These are phyloP conservation scores for Aspergillus unguis DNA, from an alignment of 2,329 filamentous ascomycete genomes.

Conservation along the genomic window DNA sequence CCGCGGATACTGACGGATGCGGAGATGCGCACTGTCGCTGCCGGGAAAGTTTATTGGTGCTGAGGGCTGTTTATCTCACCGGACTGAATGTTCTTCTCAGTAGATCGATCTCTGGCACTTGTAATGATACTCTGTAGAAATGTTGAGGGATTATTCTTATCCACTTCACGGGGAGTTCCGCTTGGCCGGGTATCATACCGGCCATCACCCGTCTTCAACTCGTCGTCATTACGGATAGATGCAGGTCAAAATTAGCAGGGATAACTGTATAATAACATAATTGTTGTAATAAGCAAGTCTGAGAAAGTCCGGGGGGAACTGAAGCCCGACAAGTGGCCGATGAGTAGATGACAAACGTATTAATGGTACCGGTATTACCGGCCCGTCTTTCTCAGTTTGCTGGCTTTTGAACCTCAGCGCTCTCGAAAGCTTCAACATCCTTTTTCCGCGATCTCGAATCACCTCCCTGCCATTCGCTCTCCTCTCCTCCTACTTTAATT, in stretches of 20 bases:
- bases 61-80: too few species aligned
- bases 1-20: slow-evolving; percentile 14
- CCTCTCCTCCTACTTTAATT: slow-evolving; percentile 22
- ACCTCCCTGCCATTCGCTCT: slow-evolving; percentile 19
- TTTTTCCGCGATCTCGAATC: slow-evolving; percentile 20
- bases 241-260: too few species aligned
- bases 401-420: slow-evolving; percentile 14
- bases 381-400: slow-evolving; percentile 22
- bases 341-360: slow-evolving; percentile 17
- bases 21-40: not conserved
- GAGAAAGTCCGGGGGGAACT: not conserved
- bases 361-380: slow-evolving; percentile 22
- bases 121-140: not conserved
- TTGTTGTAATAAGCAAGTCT: not conserved
- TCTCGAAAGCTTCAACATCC: slow-evolving; percentile 25
- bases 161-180: slow-evolving; percentile 10
- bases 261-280: not conserved
- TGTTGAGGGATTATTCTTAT: slow-evolving; percentile 12
- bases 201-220: too few species aligned
- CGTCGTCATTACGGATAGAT: too few species aligned
- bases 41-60: slow-evolving; percentile 1
- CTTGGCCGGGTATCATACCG: slow-evolving; percentile 3
- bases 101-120: not conserved
- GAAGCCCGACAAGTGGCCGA: slow-evolving; percentile 5
- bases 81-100: not conserved